Base-by-base conservation (phyloP, 768 basidiomycete genomes). In the Daedaleopsis sinensis region DNA sequence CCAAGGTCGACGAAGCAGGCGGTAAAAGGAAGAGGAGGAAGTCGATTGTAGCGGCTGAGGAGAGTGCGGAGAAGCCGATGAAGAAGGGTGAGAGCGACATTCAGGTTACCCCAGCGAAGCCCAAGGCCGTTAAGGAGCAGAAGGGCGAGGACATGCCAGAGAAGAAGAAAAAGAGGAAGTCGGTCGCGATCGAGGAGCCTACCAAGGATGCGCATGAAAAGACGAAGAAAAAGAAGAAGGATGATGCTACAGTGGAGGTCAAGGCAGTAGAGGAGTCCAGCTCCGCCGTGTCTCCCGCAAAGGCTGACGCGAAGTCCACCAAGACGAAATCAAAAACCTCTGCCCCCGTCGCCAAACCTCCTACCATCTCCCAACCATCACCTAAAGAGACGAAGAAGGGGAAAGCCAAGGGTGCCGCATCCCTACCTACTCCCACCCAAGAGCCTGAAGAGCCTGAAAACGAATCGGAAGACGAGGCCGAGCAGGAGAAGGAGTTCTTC, bases 401-500 rank as follows among this genome's bases (percentile, higher is more conserved):
- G 13, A 42, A 56, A 37, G 38, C 51, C 52, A 66, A 67, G 48
- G 39, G 54, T 1, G 47, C 51, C 27, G 59, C 59, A 12, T 55
- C 64, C 7, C 49, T 59, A 27, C 47, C 59, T 8, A 54, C 61
- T 35, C 46, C 65, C 1, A 62, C 55, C 24, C 63, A 37, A 9
- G 61, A 63, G 36, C 56, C 59, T 10, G 58, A 52, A 4, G 59
- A 52, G 7, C 58, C 55, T 12, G 62, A 57, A 43, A 63, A 56
- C 0, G 44, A n/a, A 2, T 55, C 59, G 15, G 63, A 24, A 39
- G 71, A 58, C 7, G 61, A 44, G 12, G 61, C 62, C 38, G 65
- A 63, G 27, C 27, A 32, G 24, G 79, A 82, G n/a, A 76, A 82
- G 39, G 78, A 82, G 19, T 80, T 93, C 18, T 81, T 86, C 62